Evolutionary conservation across 495 filamentous ascomycete species (phyloP).

Genomic region (Lepidopterella palustris): DNA sequence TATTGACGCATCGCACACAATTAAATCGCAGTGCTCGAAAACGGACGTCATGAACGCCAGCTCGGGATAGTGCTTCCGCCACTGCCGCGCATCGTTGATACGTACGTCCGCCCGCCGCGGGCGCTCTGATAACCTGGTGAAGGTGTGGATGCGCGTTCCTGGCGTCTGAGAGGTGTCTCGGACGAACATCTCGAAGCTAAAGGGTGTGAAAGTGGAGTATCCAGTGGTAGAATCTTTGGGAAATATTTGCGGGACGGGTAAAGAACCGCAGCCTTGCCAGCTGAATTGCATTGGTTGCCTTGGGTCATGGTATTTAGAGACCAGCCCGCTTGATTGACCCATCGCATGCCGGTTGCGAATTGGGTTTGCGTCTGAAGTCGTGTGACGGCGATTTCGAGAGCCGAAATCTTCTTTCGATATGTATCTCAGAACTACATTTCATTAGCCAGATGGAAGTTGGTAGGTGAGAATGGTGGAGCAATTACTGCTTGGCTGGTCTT

Average conservation of each 20-base stretch:
- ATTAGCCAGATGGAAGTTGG: constrained; percentile 8
- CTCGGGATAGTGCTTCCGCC: constrained; percentile 29
- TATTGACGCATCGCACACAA: constrained; percentile 34
- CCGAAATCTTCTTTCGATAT: not conserved
- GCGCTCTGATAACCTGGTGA: constrained; percentile 19
- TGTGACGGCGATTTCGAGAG: not conserved
- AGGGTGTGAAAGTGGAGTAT: constrained; percentile 23
- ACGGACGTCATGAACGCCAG: constrained; percentile 21
- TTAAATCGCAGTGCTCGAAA: constrained; percentile 26
- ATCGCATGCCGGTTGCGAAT: not conserved
- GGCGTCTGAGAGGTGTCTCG: constrained; percentile 16
- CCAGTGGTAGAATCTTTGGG: not conserved
- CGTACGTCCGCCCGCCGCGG: constrained; percentile 17
- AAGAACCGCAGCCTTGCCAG: constrained; percentile 4
- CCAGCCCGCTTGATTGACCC: not conserved
- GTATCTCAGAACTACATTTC: not conserved
- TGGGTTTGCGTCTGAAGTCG: not conserved
- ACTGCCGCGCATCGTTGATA: constrained; percentile 19
- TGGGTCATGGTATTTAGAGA: not conserved
- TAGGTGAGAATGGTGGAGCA: constrained; percentile 2
- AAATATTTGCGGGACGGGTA: not conserved
- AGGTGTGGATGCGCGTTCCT: constrained; percentile 23
- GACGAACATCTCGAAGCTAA: constrained; percentile 34
- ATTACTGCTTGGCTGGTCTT: constrained; percentile 51
- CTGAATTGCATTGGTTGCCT: constrained; percentile 2